phyloP scores from a whole-genome alignment of 2,329 filamentous ascomycete genomes.

The Macrophomina phaseolina region DNA sequence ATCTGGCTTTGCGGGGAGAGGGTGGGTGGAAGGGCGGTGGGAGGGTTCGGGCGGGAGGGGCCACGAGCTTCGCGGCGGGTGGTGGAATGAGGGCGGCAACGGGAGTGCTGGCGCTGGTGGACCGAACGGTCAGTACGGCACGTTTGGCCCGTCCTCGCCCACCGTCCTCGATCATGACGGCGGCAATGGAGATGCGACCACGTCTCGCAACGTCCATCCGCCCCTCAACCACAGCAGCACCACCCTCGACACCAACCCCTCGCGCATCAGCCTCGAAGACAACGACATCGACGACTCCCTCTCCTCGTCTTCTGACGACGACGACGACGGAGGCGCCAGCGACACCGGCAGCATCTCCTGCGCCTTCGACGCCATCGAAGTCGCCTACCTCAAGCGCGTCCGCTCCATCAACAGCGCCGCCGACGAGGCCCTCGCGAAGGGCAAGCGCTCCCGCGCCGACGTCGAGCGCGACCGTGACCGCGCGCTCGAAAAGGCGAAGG shows the following conservation, averaged over 20 bases:
- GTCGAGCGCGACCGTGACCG: constrained; percentile 36
- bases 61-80: constrained; percentile 4
- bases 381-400: constrained; percentile 20
- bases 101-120: background rate
- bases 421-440: constrained; percentile 32
- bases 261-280: constrained; percentile 2
- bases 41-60: background rate
- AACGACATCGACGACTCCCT: background rate
- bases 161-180: background rate
- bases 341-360: background rate
- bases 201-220: background rate
- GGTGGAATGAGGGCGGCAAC: background rate
- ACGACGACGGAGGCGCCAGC: background rate
- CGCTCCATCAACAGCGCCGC: constrained; percentile 34
- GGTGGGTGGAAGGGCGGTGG: background rate
- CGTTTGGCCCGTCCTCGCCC: background rate
- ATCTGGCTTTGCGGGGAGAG: constrained; percentile 7
- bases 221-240: constrained; percentile 1
- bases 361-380: constrained; percentile 21
- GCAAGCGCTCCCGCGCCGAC: constrained; percentile 34
- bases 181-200: background rate
- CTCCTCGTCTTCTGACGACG: constrained; percentile 30
- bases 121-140: background rate
- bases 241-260: background rate
- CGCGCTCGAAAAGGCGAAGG: constrained; percentile 36